Evolutionary conservation across 176 grass and related monocot genomes (phyloP), one percentile per base, ranked within the genome.

Genomic region (Oryza nivara): DNA sequence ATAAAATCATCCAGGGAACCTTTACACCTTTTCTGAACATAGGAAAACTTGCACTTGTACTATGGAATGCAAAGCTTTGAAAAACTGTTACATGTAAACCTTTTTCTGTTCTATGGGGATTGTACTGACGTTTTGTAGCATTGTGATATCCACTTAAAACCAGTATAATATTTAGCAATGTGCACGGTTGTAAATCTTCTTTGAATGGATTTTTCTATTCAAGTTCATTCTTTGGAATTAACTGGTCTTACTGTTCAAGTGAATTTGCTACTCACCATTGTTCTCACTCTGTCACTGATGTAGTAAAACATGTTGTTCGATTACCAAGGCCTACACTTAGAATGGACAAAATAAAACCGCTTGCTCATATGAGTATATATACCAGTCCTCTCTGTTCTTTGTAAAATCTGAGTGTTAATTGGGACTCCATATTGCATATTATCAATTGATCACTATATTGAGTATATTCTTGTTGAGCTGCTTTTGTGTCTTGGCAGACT

Each of bases 121-220:
- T 44, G 43, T 44, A 10, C 91, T 76, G 91, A 80, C 65, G 51
- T 89, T 65, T 72, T 87, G 56, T 87, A 89, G 76, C 87, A 84
- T 86, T 89, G 91, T 68, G 84, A 92, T 75, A 87, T 92, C 81
- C 80, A 87, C 68, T 92, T 84, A 75, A 92, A 92, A 82, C 20
- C 65, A 41, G 91, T 87, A 87, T 84, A 49, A 87, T 81, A 77
- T 92, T 75, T 49, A 49, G 47, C 47, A 92, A 84, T 51, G 84
- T 80, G 73, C 87, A 92, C 40, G 87, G 91, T 40, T 78, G 81
- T 35, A 92, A 92, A 82, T 73, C 87, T 47, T 81, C 87, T 46
- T 56, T 56, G 16, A 56, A 58, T 58, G 15, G 52, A 20, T 6
- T 58, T 58, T 2, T 2, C 0, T 20, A 20, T 58, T 20, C 52